Percentiles rank a stretch among this genome's conserved stretches.
Conservation (phyloP, 768 basidiomycete species). For the Amanita exitialis region DNA sequence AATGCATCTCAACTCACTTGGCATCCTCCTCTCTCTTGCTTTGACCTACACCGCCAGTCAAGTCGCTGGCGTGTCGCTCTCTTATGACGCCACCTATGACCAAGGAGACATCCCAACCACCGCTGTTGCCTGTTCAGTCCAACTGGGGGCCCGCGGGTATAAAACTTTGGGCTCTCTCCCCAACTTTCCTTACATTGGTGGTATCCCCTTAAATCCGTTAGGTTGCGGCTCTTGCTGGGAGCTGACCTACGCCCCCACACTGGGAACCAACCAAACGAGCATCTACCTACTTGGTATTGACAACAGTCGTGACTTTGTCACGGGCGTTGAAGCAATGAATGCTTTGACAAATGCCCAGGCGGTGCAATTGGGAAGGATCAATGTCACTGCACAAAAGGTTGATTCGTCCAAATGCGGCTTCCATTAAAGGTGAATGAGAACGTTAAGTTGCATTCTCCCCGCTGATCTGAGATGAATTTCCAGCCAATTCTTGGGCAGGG, state of each 20-base stretch:
- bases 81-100: slow-evolving; percentile 37
- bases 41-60: not conserved
- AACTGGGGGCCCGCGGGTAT: slow-evolving; percentile 24
- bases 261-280: slow-evolving; percentile 14
- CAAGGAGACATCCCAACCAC: slow-evolving; percentile 18
- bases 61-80: slow-evolving; percentile 12
- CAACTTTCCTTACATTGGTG: slow-evolving; percentile 44
- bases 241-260: slow-evolving; percentile 30
- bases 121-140: slow-evolving; percentile 14
- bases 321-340: slow-evolving; percentile 23
- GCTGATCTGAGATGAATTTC: too few relatives aligned
- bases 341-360: slow-evolving; percentile 21
- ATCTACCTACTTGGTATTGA: slow-evolving; percentile 41
- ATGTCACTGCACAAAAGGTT: slow-evolving; percentile 14
- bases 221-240: slow-evolving; percentile 48
- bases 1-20: not conserved
- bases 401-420: slow-evolving; percentile 17
- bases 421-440: not conserved
- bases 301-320: slow-evolving; percentile 13
- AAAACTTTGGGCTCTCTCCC: slow-evolving; percentile 36
- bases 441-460: not conserved
- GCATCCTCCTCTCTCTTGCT: slow-evolving; percentile 2
- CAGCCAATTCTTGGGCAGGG: too few relatives aligned
- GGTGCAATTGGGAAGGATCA: slow-evolving; percentile 15
- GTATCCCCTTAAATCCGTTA: slow-evolving; percentile 32